These are phyloP conservation scores for Phellopilus nigrolimitatus DNA, from an alignment of 1,284 basidiomycete species.

Conservation along the genomic window DNA sequence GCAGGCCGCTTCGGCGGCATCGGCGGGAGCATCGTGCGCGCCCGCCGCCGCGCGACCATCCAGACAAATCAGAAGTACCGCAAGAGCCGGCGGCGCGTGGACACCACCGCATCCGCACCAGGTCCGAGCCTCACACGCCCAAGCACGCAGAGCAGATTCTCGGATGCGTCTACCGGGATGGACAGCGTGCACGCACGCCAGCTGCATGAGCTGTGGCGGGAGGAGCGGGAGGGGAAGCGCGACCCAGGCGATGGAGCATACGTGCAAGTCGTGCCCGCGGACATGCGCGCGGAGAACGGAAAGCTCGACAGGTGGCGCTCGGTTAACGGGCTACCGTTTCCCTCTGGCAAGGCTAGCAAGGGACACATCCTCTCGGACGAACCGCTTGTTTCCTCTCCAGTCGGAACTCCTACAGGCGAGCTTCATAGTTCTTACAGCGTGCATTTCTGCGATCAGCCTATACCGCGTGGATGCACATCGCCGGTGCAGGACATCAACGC, in stretches of 20 bases:
- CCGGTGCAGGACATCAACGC: slow-evolving; percentile 4
- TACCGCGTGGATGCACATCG: not conserved
- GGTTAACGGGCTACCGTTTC: slow-evolving; percentile 12
- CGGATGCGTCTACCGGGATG: slow-evolving; percentile 10
- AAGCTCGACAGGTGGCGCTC: not conserved
- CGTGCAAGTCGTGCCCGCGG: not conserved
- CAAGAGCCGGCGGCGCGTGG: slow-evolving; percentile 2
- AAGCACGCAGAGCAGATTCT: not conserved
- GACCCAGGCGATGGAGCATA: not conserved
- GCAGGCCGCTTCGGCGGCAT: slow-evolving; percentile 44
- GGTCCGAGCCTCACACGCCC: not conserved
- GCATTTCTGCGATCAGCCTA: slow-evolving; percentile 10
- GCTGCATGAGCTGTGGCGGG: slow-evolving; percentile 15
- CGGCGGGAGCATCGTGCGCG: slow-evolving; percentile 43
- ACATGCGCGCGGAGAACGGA: not conserved
- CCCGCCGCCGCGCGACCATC: slow-evolving; percentile 27
- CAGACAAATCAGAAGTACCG: too few species aligned
- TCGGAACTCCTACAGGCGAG: slow-evolving; percentile 4
- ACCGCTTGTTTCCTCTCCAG: slow-evolving; percentile 5
- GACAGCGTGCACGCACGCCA: slow-evolving; percentile 11
- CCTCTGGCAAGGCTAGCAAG: not conserved
- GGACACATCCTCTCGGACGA: slow-evolving; percentile 10
- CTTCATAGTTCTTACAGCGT: slow-evolving; percentile 10
- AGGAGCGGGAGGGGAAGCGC: slow-evolving; percentile 14
- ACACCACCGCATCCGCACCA: slow-evolving; percentile 15